Base-by-base conservation (phyloP, 306 rosid genomes). In the Lathyrus oleraceus region DNA sequence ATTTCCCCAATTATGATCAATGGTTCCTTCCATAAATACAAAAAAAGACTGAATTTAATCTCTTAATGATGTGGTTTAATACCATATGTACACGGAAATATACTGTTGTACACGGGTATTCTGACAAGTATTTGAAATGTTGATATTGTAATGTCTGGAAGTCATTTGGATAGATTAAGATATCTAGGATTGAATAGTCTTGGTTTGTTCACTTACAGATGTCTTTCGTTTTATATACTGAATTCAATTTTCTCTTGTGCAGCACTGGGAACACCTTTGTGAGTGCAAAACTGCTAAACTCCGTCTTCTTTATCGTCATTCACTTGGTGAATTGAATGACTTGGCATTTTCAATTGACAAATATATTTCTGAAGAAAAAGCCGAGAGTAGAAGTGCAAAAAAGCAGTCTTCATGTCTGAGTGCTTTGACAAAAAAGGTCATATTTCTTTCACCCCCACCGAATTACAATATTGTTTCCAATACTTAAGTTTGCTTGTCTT, bases 181-280 rank as follows among this genome's bases (percentile, higher is more conserved):
- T 67, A 25, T 66, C 13, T 56, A 17, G 40, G 65, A 56, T 76
- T 71, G 57, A 72, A 57, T 62, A 21, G 5, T 63, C 16, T 25
- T 10, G 30, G 44, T 15, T 71, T 67, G 52, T 5, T 58, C 42
- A 52, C 61, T 48, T 9, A 5, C 7, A 2, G 59, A 40, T 76
- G 65, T 56, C 69, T 40, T 47, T 75, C 12, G 25, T 27, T 72
- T 23, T 12, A 19, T 76, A 67, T 51, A 70, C 76, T 82, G 72
- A 79, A 67, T 49, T 36, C 68, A 35, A 38, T 61, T 84, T 27
- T 61, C 52, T 76, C 43, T 78, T 67, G 10, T 82, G 82, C 91
- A 94, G 98, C 98, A 94, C 23, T 90, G 87, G 86, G 85, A 88
- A 75, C 95, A 78, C 78, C 97, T 94, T 71, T 94, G 98, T 77